These are phyloP conservation scores for Fusarium camptoceras DNA, from an alignment of 2,329 filamentous ascomycete genomes.

Conservation along the genomic window DNA sequence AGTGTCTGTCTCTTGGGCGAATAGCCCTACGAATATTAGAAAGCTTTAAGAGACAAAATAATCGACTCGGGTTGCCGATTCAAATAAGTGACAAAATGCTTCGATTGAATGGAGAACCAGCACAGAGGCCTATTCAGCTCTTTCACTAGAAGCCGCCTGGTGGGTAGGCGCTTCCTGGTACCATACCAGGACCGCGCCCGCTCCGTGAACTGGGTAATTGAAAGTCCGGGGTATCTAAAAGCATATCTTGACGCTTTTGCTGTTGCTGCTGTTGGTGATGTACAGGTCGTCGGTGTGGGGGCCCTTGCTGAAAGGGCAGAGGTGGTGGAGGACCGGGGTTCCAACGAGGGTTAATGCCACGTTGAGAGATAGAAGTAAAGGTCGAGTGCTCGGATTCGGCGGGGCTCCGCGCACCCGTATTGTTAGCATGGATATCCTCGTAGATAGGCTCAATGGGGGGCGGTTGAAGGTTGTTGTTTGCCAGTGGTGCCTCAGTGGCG, in stretches of 20 bases:
- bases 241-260: slow-evolving; percentile 74
- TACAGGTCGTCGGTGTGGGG: slow-evolving; percentile 58
- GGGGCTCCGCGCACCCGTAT: slow-evolving; percentile 72
- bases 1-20: slow-evolving; percentile 19
- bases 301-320: slow-evolving; percentile 57
- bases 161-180: slow-evolving; percentile 67
- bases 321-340: slow-evolving; percentile 65
- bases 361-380: slow-evolving; percentile 91
- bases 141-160: slow-evolving; percentile 47
- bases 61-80: slow-evolving; percentile 3
- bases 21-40: slow-evolving; percentile 10
- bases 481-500: slow-evolving; percentile 59
- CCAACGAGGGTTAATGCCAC: slow-evolving; percentile 91
- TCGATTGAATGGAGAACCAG: neutral
- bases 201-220: slow-evolving; percentile 67
- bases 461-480: slow-evolving; percentile 44
- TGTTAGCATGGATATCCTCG: slow-evolving; percentile 70
- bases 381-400: slow-evolving; percentile 82
- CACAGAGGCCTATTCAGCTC: slow-evolving; percentile 6
- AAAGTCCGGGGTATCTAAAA: slow-evolving; percentile 91
- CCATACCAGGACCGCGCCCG: slow-evolving; percentile 57
- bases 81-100: slow-evolving; percentile 1
- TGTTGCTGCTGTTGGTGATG: slow-evolving; percentile 70
- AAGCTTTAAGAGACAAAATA: slow-evolving; percentile 11
- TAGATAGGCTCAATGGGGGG: slow-evolving; percentile 59